Conservation (phyloP, 108 stramenopile genomes). For the Cyclotella choctawhatcheeana region DNA sequence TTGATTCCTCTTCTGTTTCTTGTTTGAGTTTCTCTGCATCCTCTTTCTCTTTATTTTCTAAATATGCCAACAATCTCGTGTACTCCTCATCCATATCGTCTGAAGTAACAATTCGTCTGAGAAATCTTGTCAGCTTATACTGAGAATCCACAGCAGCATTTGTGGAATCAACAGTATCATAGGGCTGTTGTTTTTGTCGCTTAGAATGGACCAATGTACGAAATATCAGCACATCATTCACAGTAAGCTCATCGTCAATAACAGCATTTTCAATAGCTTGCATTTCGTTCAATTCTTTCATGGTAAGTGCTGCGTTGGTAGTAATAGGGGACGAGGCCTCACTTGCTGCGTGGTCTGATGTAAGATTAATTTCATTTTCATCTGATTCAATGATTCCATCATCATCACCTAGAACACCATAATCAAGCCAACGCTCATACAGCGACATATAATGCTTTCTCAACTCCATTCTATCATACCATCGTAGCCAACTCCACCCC, state of each 20-base stretch:
- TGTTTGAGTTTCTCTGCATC: conserved; percentile 1
- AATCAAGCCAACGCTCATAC: conserved; percentile 52
- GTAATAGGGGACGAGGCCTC: not conserved
- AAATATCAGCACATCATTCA: conserved; percentile 62
- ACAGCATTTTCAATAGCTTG: conserved; percentile 61
- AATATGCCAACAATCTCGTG: conserved; percentile 21
- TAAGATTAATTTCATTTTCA: conserved; percentile 3
- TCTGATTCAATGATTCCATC: not conserved
- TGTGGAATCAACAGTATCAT: not conserved
- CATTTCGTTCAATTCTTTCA: conserved; percentile 49
- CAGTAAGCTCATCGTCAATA: conserved; percentile 49
- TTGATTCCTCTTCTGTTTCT: too few species aligned
- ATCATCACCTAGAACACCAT: not conserved
- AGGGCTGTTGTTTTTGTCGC: conserved; percentile 1
- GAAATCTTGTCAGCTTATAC: conserved; percentile 2
- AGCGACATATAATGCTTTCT: conserved; percentile 55
- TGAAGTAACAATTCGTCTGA: not conserved
- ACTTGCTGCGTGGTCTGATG: conserved; percentile 8
- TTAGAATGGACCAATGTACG: conserved; percentile 55
- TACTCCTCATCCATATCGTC: conserved; percentile 30
- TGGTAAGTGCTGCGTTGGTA: conserved; percentile 21
- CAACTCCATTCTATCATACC: conserved; percentile 31
- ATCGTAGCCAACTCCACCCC: conserved; percentile 64
- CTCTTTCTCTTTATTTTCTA: conserved; percentile 42
- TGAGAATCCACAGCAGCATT: conserved; percentile 6